Percentiles rank a stretch among this genome's conserved stretches.
Conservation (phyloP, 2,329 filamentous ascomycete genomes). For the Sporothrix pseudoabietina region DNA sequence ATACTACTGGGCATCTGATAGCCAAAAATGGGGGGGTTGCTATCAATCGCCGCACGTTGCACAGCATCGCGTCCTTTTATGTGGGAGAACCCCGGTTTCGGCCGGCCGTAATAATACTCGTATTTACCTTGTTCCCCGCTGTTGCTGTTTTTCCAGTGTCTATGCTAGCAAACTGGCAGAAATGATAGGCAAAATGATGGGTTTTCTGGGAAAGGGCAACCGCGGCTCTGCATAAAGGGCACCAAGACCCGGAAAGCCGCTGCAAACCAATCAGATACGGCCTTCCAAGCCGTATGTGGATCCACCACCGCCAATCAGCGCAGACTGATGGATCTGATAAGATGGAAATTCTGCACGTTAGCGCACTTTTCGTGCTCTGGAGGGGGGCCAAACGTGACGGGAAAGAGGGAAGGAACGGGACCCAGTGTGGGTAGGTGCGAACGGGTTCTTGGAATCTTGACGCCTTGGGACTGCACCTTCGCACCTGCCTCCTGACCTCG, state of each 20-base stretch:
- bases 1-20: neutral
- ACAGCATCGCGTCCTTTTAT: neutral
- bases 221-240: neutral
- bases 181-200: neutral
- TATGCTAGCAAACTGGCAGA: neutral
- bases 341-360: conserved; percentile 29
- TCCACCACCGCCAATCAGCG: conserved; percentile 24
- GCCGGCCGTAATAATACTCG: neutral
- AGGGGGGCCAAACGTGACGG: neutral
- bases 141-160: neutral
- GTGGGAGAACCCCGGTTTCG: neutral
- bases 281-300: neutral
- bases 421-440: neutral
- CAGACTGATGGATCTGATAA: conserved; percentile 34
- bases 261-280: conserved; percentile 29
- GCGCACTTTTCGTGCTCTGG: neutral
- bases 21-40: neutral
- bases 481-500: neutral
- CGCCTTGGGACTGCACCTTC: neutral
- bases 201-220: neutral
- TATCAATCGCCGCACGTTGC: neutral
- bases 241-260: conserved; percentile 9
- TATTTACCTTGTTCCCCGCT: conserved; percentile 7
- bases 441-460: neutral
- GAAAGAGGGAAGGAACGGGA: conserved; percentile 5